Percentiles rank a stretch among this genome's conserved stretches.
Conservation (phyloP, 176 grass and related monocot species). For the Areca catechu region DNA sequence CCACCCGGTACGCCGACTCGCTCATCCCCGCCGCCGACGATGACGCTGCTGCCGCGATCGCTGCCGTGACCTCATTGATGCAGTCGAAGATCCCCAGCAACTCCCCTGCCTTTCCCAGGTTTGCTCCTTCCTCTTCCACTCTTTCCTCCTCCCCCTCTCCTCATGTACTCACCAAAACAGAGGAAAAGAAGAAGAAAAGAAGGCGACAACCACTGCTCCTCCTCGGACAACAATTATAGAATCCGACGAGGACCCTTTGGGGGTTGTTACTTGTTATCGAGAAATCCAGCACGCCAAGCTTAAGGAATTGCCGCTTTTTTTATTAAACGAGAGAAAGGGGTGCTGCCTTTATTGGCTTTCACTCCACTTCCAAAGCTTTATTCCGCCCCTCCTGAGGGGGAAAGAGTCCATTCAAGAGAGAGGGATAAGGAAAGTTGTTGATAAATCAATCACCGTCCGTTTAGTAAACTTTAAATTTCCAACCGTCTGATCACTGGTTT, state of each 20-base stretch:
- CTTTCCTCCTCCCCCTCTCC: conserved; percentile 38
- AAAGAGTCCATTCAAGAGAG: too few species aligned
- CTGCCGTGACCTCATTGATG: conserved; percentile 93
- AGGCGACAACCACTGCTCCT: conserved; percentile 3
- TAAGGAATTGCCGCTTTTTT: conserved; percentile 40
- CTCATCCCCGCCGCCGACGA: conserved; percentile 34
- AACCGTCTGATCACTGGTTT: too few species aligned
- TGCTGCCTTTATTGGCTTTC: conserved; percentile 25
- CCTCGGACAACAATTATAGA: not conserved
- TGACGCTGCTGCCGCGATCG: conserved; percentile 44
- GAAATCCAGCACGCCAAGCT: conserved; percentile 48
- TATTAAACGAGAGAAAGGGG: too few species aligned
- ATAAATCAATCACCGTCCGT: too few species aligned
- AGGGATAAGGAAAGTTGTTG: too few species aligned
- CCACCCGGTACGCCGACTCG: conserved; percentile 51
- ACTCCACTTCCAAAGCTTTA: conserved; percentile 12
- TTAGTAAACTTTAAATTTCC: too few species aligned
- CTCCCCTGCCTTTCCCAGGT: conserved; percentile 71
- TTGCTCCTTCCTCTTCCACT: conserved; percentile 21
- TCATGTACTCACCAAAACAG: conserved; percentile 1
- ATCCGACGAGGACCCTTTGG: too few species aligned
- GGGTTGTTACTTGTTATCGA: not conserved
- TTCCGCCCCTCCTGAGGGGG: not conserved
- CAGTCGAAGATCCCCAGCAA: conserved; percentile 75
- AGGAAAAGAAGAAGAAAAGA: not conserved